Percentiles rank a stretch among this genome's conserved stretches.
Evolutionary conservation across 2,329 filamentous ascomycete species (phyloP).

Genomic region (Samsoniella hepiali): DNA sequence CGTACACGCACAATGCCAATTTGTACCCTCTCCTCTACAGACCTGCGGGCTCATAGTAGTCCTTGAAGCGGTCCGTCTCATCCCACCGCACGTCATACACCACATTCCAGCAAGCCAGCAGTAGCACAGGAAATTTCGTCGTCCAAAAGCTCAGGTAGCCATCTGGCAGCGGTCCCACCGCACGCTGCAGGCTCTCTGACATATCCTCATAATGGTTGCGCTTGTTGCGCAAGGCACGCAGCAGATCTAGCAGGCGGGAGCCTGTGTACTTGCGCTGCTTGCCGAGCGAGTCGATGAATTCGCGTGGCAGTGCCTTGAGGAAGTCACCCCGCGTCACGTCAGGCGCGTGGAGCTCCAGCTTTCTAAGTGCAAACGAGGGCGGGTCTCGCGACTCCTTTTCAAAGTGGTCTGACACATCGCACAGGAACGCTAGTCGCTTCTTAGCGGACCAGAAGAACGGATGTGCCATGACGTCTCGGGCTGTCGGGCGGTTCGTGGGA

Average conservation of each 20-base stretch:
- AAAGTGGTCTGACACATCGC: conserved; percentile 93
- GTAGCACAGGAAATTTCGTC: conserved; percentile 68
- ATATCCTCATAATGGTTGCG: conserved; percentile 98
- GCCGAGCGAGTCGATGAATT: conserved; percentile 84
- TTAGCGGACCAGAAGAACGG: conserved; percentile 96
- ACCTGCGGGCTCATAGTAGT: conserved; percentile 60
- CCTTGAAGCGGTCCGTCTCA: conserved; percentile 62
- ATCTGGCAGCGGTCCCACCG: conserved; percentile 70
- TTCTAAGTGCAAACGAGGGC: conserved; percentile 63
- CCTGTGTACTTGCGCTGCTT: conserved; percentile 96
- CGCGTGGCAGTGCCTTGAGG: conserved; percentile 67
- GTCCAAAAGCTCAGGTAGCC: conserved; percentile 87
- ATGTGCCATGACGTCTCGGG: conserved; percentile 79
- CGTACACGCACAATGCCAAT: neutral
- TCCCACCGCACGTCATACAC: conserved; percentile 65
- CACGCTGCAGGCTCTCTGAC: conserved; percentile 68
- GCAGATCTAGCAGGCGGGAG: conserved; percentile 74
- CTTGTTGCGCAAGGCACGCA: conserved; percentile 91
- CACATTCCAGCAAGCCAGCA: conserved; percentile 76
- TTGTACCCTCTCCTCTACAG: neutral
- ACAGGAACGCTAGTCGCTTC: conserved; percentile 88
- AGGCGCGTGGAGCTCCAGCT: conserved; percentile 53
- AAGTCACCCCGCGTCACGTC: conserved; percentile 69
- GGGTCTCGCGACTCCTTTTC: conserved; percentile 88
- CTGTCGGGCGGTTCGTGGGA: conserved; percentile 62